These are phyloP conservation scores for Mesotaenium endlicherianum DNA, from an alignment of 139 green algal species.

Conservation along the genomic window DNA sequence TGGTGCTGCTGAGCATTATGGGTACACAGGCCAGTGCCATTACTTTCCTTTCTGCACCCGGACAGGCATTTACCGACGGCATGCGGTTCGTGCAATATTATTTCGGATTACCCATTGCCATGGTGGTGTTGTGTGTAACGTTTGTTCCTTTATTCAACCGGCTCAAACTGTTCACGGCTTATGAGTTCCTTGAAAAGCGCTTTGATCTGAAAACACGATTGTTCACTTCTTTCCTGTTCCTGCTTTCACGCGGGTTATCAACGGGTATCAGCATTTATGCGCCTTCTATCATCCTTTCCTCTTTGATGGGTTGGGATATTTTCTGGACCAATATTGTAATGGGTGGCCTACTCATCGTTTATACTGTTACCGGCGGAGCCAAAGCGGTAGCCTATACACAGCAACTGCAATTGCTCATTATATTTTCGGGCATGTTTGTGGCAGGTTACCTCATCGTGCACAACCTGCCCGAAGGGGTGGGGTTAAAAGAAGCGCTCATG, in stretches of 20 bases:
- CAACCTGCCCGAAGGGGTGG: neutral
- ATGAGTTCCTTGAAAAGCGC: neutral
- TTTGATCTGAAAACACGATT: neutral
- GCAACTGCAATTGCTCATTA: neutral
- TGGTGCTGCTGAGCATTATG: neutral
- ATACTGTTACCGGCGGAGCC: neutral
- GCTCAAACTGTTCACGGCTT: neutral
- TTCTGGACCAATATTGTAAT: neutral
- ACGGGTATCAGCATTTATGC: neutral
- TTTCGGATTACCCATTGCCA: neutral
- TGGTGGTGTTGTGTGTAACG: neutral
- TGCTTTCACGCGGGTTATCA: neutral
- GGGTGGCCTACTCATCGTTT: neutral
- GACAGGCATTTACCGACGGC: neutral
- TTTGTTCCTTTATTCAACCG: neutral
- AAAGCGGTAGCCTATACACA: neutral
- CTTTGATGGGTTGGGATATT: neutral
- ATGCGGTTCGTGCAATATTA: neutral
- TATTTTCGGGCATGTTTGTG: neutral
- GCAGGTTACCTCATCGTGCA: neutral
- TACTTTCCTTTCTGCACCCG: neutral
- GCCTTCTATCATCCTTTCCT: neutral
- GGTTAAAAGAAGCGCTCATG: neutral
- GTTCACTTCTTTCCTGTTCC: neutral
- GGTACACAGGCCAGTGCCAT: neutral